phyloP scores from a whole-genome alignment of 345 rosid species.

The Sisymbrium altissimum region DNA sequence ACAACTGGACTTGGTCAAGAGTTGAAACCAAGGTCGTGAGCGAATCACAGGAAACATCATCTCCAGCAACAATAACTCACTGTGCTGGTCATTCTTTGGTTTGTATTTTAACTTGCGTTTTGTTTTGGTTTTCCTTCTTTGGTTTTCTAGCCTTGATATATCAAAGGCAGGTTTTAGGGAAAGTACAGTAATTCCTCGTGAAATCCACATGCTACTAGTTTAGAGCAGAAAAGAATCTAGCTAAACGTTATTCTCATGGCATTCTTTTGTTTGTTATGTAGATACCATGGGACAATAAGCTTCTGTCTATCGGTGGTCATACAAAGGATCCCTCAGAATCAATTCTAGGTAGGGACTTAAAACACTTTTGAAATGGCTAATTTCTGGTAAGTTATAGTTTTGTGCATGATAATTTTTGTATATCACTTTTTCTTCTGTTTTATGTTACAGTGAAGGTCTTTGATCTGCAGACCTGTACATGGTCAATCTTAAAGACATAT shows the following conservation, averaged over 20 bases:
- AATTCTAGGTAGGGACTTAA: constrained; percentile 51
- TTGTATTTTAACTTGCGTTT: constrained; percentile 30
- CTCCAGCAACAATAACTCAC: constrained; percentile 48
- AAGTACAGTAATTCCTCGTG: background rate
- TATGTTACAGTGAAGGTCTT: constrained; percentile 71
- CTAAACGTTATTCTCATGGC: constrained; percentile 8
- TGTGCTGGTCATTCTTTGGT: constrained; percentile 99
- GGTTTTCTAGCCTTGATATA: constrained; percentile 11
- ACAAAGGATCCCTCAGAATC: constrained; percentile 80
- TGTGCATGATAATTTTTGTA: background rate
- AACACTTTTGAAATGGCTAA: background rate
- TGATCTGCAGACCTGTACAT: constrained; percentile 60
- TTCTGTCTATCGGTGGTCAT: constrained; percentile 85
- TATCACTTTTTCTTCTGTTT: constrained; percentile 18
- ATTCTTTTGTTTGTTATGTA: constrained; percentile 35
- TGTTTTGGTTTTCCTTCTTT: background rate
- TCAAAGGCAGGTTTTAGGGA: constrained; percentile 1
- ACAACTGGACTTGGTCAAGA: constrained; percentile 93
- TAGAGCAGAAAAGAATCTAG: constrained; percentile 20
- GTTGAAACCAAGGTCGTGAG: constrained; percentile 56
- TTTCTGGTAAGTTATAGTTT: background rate
- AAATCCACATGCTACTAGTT: constrained; percentile 18
- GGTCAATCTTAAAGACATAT: constrained; percentile 80
- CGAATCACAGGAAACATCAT: constrained; percentile 49
- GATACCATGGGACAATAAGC: constrained; percentile 87